Evolutionary conservation across 2,329 filamentous ascomycete species (phyloP), one percentile per base, ranked within the genome.

Genomic region (Mollisiaceae sp.): DNA sequence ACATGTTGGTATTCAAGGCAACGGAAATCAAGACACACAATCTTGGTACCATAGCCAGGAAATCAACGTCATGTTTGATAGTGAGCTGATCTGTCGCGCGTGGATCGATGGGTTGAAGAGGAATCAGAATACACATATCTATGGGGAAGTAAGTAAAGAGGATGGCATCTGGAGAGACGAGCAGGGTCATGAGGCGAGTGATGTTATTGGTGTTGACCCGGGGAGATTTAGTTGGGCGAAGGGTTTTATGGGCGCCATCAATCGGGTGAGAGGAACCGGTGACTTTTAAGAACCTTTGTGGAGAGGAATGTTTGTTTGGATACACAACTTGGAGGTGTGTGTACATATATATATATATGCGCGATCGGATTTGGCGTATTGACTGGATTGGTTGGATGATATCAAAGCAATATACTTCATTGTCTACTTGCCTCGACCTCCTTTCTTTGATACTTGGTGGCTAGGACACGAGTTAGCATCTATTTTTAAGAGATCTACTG

Each of bases 11-110:
- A 88, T 94, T 41, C 85, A 91, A 76, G 91, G 91, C 3, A 91
- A 86, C 69, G 91, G 91, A 0, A 94, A 94, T 73, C 89, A 93
- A 75, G 91, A 94, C 71, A 93, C 91, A 1, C 91, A 94, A 77
- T 88, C 84, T 22, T 94, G 90, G 88, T 93, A 84, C 70, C 91
- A 94, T 73, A 89, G 85, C 62, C 90, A 93, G 75, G 91, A 94
- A 76, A 84, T 91, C 62, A 94, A 94, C 70, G 77, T 94, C 27
- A 86, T 94, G 84, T 78, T 93, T 6, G 91, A 94, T 67, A 89
- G 85, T 22, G 71, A 76, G 0, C 75, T 81, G 1, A 79, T 93
- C 0, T 93, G 91, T 70, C 74, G 74, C 36, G 81, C 80, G 39
- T 92, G 90, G 90, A 81, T 86, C 22, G 85, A 87, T 18, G 86